Base-by-base conservation (phyloP, 441 rosid genomes). In the Lepidium campestre region DNA sequence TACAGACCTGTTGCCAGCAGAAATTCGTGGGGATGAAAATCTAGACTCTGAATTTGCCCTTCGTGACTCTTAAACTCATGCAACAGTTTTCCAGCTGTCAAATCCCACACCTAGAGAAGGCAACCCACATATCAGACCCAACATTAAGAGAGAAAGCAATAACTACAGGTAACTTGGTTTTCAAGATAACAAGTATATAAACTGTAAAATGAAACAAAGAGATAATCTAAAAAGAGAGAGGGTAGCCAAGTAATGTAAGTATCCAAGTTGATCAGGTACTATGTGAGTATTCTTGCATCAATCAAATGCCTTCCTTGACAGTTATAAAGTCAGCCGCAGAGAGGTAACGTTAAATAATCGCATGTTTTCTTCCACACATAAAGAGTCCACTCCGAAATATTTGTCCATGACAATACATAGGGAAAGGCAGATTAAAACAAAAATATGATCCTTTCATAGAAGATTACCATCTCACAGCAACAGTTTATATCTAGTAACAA, bases 51-150 rank as follows among this genome's bases (percentile, higher is more conserved):
- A 78, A 95, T 75, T 77, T 87, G 88, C 68, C 99, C 98, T 75
- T 92, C 99, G 66, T 92, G 98, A 72, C 66, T 67, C 82, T 92
- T 95, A 76, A 95, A 95, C 74, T 95, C 98, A 52, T 92, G 98
- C 86, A 95, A 71, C 70, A 95, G 78, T 82, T 95, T 95, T 73
- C 99, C 99, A 75, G 99, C 99, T 67, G 99, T 95, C 82, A 95
- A 84, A 79, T 95, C 99, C 99, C 99, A 95, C 13, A 92, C 83
- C 99, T 95, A 70, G 71, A 60, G 18, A 57, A 67, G 12, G 65
- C 42, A 66, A 44, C 23, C 64, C 60, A 41, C 22, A 48, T 17
- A 37, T 55, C 14, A 54, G 54, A 54, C 22, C 52, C 35, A 52
- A 20, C 4, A 22, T 53, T 11, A 41, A 65, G 22, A 49, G 29